A percentile compares a stretch with the other conserved stretches of the same genome.
Conservation (phyloP, 2,329 filamentous ascomycete genomes). For the Botrytis pseudocinerea region DNA sequence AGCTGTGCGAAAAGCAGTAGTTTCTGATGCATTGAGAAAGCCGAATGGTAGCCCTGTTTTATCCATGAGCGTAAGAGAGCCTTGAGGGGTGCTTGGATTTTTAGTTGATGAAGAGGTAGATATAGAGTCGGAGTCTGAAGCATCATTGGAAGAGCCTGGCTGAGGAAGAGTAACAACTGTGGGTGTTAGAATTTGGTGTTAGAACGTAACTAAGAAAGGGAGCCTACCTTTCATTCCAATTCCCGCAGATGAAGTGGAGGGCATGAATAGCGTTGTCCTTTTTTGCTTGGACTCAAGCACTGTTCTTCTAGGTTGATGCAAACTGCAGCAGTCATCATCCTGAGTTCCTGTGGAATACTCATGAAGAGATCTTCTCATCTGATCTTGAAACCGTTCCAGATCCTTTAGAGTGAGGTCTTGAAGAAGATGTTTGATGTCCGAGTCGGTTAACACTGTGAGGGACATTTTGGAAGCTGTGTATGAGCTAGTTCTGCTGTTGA, state of each 20-base stretch:
- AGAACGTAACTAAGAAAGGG: neutral
- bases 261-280: constrained; percentile 72
- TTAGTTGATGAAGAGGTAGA: constrained; percentile 44
- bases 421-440: constrained; percentile 55
- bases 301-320: constrained; percentile 57
- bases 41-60: constrained; percentile 63
- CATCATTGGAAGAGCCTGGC: constrained; percentile 30
- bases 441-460: constrained; percentile 59
- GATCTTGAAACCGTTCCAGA: constrained; percentile 52
- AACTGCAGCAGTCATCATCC: constrained; percentile 40
- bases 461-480: constrained; percentile 46
- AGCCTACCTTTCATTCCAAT: constrained; percentile 66
- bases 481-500: neutral
- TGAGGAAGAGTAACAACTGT: constrained; percentile 65
- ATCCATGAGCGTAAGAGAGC: constrained; percentile 68
- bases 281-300: constrained; percentile 52
- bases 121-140: constrained; percentile 30
- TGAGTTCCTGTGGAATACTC: constrained; percentile 61
- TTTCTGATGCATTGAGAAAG: constrained; percentile 69
- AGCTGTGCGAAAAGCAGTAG: constrained; percentile 81
- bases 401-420: constrained; percentile 55
- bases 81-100: constrained; percentile 50
- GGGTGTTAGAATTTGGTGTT: constrained; percentile 22
- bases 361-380: constrained; percentile 55
- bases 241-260: constrained; percentile 61